Evolutionary conservation across 2,329 filamentous ascomycete genomes (phyloP).

Genomic region (Curvularia sp.): DNA sequence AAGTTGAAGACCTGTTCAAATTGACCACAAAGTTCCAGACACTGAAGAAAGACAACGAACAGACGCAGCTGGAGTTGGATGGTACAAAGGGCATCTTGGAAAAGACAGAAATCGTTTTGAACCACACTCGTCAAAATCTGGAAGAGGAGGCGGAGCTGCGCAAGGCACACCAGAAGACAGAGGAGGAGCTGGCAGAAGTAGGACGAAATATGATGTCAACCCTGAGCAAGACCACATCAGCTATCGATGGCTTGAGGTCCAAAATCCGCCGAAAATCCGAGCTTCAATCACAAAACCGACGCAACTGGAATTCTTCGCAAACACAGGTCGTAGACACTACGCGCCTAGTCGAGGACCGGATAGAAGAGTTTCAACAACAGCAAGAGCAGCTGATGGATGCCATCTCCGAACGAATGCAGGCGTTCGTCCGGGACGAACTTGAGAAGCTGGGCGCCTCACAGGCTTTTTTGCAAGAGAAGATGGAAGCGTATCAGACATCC

Average conservation of each 20-base stretch:
- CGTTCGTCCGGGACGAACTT: slow-evolving; percentile 78
- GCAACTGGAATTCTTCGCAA: slow-evolving; percentile 79
- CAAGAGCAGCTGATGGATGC: slow-evolving; percentile 74
- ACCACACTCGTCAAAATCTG: slow-evolving; percentile 76
- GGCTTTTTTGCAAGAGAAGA: slow-evolving; percentile 72
- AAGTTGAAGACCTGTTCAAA: slow-evolving; percentile 88
- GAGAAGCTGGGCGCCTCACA: slow-evolving; percentile 74
- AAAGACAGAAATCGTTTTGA: slow-evolving; percentile 84
- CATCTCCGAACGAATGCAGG: slow-evolving; percentile 74
- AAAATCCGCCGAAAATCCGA: slow-evolving; percentile 88
- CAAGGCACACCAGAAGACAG: slow-evolving; percentile 85
- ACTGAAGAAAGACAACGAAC: slow-evolving; percentile 88
- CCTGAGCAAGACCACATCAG: slow-evolving; percentile 76
- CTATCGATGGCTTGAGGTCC: slow-evolving; percentile 81
- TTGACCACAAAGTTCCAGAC: slow-evolving; percentile 86
- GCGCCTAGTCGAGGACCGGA: slow-evolving; percentile 74
- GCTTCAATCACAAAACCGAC: slow-evolving; percentile 78
- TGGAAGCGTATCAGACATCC: slow-evolving; percentile 70
- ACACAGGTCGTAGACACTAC: slow-evolving; percentile 79
- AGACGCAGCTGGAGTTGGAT: slow-evolving; percentile 73
- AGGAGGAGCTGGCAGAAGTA: slow-evolving; percentile 75
- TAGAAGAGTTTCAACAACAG: slow-evolving; percentile 73
- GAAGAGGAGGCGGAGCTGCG: slow-evolving; percentile 80
- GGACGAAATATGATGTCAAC: slow-evolving; percentile 80
- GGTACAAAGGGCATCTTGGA: slow-evolving; percentile 82